Conservation (phyloP, 371 early-diverging fungal genomes). For the Saksenaea vasiformis region DNA sequence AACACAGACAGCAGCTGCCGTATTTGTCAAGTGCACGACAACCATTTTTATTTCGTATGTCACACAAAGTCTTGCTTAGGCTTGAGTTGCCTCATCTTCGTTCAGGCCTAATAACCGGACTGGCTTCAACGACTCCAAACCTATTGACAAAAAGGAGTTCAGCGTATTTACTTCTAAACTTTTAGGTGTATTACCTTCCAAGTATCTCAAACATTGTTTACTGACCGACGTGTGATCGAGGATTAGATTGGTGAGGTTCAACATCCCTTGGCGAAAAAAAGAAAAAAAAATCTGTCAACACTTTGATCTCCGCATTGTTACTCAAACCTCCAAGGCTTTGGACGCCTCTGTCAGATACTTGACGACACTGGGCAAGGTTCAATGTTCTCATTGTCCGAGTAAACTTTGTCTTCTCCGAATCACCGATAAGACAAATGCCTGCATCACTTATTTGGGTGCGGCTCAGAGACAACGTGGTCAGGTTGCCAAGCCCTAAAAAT, state of each 20-base stretch:
- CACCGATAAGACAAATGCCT: constrained; percentile 13
- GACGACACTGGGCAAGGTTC: constrained; percentile 31
- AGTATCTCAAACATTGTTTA: constrained; percentile 28
- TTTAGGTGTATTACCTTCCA: constrained; percentile 31
- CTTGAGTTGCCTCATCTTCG: constrained; percentile 24
- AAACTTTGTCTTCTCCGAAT: constrained; percentile 28
- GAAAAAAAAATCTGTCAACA: neutral
- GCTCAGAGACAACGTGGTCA: constrained; percentile 32
- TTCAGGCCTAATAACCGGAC: constrained; percentile 37
- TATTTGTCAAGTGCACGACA: constrained; percentile 2
- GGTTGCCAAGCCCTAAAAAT: constrained; percentile 23
- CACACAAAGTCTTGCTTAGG: constrained; percentile 10
- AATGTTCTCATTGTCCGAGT: constrained; percentile 30
- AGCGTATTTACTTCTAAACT: too few relatives aligned
- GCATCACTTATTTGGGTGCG: constrained; percentile 22
- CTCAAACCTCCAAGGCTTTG: constrained; percentile 27
- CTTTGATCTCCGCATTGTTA: neutral
- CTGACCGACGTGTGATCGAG: constrained; percentile 43
- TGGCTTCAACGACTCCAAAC: constrained; percentile 27
- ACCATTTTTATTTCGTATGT: constrained; percentile 9
- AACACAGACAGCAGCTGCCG: constrained; percentile 6
- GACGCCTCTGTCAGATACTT: constrained; percentile 32
- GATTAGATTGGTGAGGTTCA: constrained; percentile 42
- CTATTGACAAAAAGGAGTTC: constrained; percentile 23
- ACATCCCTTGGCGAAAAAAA: constrained; percentile 22